These are phyloP conservation scores for Ophiocordyceps camponoti-saundersi DNA, from an alignment of 2,329 filamentous ascomycete species.

Conservation along the genomic window DNA sequence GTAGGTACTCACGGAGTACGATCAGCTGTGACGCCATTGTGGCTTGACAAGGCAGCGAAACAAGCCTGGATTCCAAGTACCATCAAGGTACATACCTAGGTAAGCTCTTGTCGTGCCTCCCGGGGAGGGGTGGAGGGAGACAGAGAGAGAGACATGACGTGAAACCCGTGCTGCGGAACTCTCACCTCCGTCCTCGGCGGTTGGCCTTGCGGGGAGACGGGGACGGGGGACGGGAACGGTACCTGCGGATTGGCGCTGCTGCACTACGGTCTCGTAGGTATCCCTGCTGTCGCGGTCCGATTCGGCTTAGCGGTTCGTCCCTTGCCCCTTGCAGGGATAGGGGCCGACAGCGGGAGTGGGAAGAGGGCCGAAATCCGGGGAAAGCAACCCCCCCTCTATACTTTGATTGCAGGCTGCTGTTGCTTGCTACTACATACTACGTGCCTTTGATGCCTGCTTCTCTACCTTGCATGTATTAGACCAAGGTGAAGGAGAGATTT, in stretches of 20 bases:
- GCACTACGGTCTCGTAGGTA: not conserved
- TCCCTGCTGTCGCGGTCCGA: not conserved
- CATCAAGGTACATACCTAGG: too few species aligned
- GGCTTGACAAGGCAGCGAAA: too few species aligned
- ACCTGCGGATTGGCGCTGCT: not conserved
- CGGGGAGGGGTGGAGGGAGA: too few species aligned
- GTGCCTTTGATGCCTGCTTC: not conserved
- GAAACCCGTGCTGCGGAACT: not conserved
- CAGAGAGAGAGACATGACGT: not conserved
- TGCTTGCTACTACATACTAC: too few species aligned
- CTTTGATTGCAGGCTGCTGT: too few species aligned
- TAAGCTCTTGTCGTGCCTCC: too few species aligned
- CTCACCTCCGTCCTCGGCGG: too few species aligned
- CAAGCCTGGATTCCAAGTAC: too few species aligned
- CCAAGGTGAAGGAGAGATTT: too few species aligned
- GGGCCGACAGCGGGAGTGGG: not conserved
- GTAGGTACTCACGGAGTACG: not conserved
- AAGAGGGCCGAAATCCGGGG: not conserved
- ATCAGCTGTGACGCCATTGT: not conserved
- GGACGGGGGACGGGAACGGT: not conserved
- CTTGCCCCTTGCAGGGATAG: too few species aligned
- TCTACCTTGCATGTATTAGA: too few species aligned
- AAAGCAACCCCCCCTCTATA: not conserved
- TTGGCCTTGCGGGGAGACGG: not conserved
- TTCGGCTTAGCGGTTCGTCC: not conserved